Evolutionary conservation across 768 basidiomycete species (phyloP).

Genomic region (Suillus bovinus): DNA sequence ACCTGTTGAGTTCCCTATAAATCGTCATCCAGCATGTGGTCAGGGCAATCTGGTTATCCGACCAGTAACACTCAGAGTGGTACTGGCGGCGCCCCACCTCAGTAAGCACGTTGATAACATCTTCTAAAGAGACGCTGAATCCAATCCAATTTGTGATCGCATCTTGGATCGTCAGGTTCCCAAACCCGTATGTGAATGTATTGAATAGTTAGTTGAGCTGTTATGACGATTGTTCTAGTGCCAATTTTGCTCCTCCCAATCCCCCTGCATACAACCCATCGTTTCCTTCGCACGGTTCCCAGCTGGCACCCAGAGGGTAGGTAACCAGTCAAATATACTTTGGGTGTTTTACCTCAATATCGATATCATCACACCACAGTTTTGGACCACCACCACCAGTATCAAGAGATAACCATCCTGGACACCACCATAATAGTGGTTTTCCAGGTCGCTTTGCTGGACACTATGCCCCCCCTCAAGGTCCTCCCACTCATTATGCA

Average conservation of each 20-base stretch:
- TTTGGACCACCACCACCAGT: conserved; percentile 27
- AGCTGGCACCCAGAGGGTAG: conserved; percentile 15
- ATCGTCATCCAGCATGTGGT: conserved; percentile 11
- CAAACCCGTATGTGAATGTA: conserved; percentile 15
- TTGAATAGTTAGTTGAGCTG: not conserved
- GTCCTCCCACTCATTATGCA: conserved; percentile 6
- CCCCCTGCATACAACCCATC: conserved; percentile 5
- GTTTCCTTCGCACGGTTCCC: conserved; percentile 11
- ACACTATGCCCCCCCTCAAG: conserved; percentile 15
- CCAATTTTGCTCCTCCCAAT: conserved; percentile 5
- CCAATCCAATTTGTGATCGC: not conserved
- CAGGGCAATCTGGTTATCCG: conserved; percentile 11
- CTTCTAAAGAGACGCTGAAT: not conserved
- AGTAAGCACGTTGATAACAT: conserved; percentile 15
- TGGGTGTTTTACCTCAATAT: not conserved
- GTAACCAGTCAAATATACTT: conserved; percentile 5
- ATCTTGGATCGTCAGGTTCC: conserved; percentile 11
- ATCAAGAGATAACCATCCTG: conserved; percentile 39
- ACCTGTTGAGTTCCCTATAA: not conserved
- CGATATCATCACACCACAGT: conserved; percentile 1
- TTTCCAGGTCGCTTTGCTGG: conserved; percentile 30
- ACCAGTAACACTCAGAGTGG: conserved; percentile 3
- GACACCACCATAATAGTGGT: conserved; percentile 33
- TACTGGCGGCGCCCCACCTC: not conserved
- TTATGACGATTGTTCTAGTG: not conserved